Evolutionary conservation across 257 asterid species (phyloP).

Genomic region (Cruciata laevipes): DNA sequence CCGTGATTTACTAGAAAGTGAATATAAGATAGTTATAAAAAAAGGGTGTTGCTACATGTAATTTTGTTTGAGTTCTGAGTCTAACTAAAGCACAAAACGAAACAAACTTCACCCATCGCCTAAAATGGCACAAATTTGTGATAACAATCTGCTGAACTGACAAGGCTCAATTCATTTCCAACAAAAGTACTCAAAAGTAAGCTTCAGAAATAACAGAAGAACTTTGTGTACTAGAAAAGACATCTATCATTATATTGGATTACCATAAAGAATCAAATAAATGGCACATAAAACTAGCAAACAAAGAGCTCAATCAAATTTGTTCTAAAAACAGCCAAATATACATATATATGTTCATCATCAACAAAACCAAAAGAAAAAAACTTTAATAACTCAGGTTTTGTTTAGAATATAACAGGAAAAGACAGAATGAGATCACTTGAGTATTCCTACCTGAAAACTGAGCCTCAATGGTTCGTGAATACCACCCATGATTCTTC

Average conservation of each 20-base stretch:
- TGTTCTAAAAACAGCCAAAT: not conserved
- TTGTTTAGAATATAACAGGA: not conserved
- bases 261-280: not conserved
- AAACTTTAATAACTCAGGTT: not conserved
- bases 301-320: not conserved
- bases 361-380: not conserved
- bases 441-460: slow-evolving; percentile 47
- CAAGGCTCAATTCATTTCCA: not conserved
- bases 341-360: not conserved
- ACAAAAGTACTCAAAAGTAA: not conserved
- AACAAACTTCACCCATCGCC: not conserved
- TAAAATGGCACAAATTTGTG: not conserved
- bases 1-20: not conserved
- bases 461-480: slow-evolving; percentile 47
- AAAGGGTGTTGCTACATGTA: no score
- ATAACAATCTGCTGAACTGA: not conserved
- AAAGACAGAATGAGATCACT: slow-evolving; percentile 4
- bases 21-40: no score
- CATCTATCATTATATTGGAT: not conserved
- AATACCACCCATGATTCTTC: slow-evolving; percentile 65
- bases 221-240: not conserved
- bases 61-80: not conserved
- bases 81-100: not conserved
- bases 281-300: slow-evolving; percentile 1
- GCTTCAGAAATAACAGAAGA: not conserved